Conservation (phyloP, 1,139 yeast species). For the Debaryomyces psychrophilus region DNA sequence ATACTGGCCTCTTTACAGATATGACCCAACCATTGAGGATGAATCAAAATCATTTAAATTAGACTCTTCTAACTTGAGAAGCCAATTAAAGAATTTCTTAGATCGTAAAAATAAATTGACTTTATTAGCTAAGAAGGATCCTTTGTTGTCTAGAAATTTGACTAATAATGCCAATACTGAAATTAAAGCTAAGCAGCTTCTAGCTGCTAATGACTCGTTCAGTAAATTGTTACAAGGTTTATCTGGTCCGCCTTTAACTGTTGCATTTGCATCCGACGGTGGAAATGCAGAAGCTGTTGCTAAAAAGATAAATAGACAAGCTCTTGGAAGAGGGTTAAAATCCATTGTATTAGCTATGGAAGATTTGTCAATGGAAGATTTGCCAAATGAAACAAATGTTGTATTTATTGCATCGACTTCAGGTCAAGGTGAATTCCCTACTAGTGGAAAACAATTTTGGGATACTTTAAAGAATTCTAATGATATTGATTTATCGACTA, state of each 20-base stretch:
- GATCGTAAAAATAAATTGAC: constrained; percentile 90
- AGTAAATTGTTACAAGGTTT: constrained; percentile 78
- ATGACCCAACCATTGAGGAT: constrained; percentile 59
- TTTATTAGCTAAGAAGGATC: constrained; percentile 68
- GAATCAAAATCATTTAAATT: constrained; percentile 65
- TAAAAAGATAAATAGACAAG: constrained; percentile 80
- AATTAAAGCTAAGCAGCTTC: constrained; percentile 61
- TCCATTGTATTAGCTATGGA: constrained; percentile 81
- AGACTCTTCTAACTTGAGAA: constrained; percentile 81
- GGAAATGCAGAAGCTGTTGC: constrained; percentile 89
- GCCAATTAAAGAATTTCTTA: constrained; percentile 75
- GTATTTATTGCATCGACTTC: constrained; percentile 87
- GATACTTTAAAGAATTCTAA: constrained; percentile 71
- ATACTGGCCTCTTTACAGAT: constrained; percentile 93
- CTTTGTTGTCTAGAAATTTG: constrained; percentile 77
- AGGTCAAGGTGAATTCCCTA: constrained; percentile 98
- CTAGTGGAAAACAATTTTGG: constrained; percentile 92
- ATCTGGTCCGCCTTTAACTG: constrained; percentile 89
- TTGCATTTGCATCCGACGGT: constrained; percentile 93
- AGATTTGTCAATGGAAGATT: constrained; percentile 78
- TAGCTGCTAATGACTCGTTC: constrained; percentile 77
- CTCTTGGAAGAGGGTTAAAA: constrained; percentile 83
- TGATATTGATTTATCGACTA: constrained; percentile 71
- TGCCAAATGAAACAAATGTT: constrained; percentile 79
- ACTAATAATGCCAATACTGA: constrained; percentile 61